A percentile compares a stretch with the other conserved stretches of the same genome.
Conservation (phyloP, 495 filamentous ascomycete species). For the Xylaria sp. region DNA sequence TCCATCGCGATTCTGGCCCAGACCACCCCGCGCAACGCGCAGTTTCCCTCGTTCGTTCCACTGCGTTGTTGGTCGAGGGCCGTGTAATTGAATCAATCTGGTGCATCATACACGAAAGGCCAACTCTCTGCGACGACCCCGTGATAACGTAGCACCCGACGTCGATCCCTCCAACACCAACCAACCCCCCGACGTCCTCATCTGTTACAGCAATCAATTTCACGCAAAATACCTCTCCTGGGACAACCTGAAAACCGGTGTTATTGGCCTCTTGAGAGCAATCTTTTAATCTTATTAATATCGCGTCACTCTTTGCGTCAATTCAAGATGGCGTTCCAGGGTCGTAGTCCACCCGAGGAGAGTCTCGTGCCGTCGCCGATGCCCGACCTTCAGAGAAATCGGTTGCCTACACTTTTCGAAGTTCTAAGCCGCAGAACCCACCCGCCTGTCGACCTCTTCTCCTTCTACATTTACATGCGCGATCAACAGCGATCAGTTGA, state of each 20-base stretch:
- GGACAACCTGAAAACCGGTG: neutral
- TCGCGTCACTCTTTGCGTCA: neutral
- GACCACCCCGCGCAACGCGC: conserved; percentile 41
- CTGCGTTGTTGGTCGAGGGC: conserved; percentile 1
- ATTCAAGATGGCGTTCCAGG: conserved; percentile 47
- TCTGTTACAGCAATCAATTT: conserved; percentile 17
- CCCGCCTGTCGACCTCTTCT: conserved; percentile 94
- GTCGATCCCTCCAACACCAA: neutral
- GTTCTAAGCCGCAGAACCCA: conserved; percentile 90
- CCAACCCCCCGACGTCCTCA: conserved; percentile 23
- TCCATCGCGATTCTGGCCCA: conserved; percentile 22
- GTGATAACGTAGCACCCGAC: neutral
- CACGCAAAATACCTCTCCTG: neutral
- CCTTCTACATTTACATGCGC: conserved; percentile 99
- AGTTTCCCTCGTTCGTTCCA: conserved; percentile 39
- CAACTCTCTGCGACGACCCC: neutral
- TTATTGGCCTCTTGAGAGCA: neutral
- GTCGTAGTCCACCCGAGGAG: conserved; percentile 31
- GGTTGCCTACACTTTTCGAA: conserved; percentile 92
- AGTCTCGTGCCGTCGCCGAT: conserved; percentile 45
- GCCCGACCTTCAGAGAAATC: conserved; percentile 69
- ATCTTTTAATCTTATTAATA: neutral
- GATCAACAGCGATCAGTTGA: conserved; percentile 98
- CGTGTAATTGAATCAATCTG: neutral
- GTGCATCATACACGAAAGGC: neutral